Conservation (phyloP, 2,329 filamentous ascomycete genomes). For the Hysterium pulicare region DNA sequence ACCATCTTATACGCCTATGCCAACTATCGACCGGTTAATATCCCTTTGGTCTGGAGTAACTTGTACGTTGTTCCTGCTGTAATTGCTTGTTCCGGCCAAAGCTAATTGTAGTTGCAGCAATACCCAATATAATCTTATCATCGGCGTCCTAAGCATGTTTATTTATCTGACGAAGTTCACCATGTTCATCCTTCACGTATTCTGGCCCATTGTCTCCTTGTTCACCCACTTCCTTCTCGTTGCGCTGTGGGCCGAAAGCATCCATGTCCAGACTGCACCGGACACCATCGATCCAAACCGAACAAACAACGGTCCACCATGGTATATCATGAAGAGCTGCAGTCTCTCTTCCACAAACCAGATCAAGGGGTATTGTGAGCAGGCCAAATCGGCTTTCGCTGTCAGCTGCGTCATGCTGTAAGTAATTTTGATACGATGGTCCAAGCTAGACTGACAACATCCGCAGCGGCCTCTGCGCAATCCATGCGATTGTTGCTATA, state of each 20-base stretch:
- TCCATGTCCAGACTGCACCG: conserved; percentile 69
- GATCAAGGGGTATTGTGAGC: conserved; percentile 57
- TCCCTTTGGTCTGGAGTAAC: conserved; percentile 70
- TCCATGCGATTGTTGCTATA: conserved; percentile 58
- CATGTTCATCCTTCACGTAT: conserved; percentile 67
- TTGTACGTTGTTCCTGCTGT: conserved; percentile 53
- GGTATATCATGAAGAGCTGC: conserved; percentile 74
- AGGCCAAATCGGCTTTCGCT: conserved; percentile 66
- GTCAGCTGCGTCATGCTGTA: conserved; percentile 66
- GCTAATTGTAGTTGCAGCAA: conserved; percentile 49
- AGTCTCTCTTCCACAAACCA: conserved; percentile 55
- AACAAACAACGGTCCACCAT: conserved; percentile 61
- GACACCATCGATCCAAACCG: conserved; percentile 66
- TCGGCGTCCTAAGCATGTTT: conserved; percentile 73
- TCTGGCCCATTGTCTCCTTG: conserved; percentile 63
- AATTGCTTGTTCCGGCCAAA: conserved; percentile 3
- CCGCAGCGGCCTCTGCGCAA: conserved; percentile 56
- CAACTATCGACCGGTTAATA: conserved; percentile 60
- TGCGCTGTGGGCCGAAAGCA: conserved; percentile 62
- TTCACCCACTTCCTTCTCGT: conserved; percentile 57
- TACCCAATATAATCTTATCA: conserved; percentile 72
- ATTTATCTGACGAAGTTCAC: conserved; percentile 69
- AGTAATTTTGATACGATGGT: conserved; percentile 31
- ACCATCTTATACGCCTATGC: conserved; percentile 70
- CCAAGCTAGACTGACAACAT: not conserved